phyloP scores from a whole-genome alignment of 257 asterid species.

The Jacaranda copaia region DNA sequence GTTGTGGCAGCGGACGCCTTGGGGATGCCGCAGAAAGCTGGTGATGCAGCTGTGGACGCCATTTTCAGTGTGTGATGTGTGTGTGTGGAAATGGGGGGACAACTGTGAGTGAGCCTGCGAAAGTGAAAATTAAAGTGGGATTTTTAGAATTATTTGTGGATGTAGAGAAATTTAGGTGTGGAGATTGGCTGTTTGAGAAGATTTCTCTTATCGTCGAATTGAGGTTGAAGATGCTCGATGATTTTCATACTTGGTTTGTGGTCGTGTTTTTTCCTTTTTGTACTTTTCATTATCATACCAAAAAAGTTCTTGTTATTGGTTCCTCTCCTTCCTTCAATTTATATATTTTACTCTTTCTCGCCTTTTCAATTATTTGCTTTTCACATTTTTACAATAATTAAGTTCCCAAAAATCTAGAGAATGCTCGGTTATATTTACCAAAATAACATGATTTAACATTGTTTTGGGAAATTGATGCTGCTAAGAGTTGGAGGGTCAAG shows the following conservation, averaged over 20 bases:
- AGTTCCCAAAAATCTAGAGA: no score
- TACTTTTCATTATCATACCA: neutral
- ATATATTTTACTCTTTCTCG: neutral
- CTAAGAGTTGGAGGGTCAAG: no score
- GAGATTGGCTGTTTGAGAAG: constrained; percentile 12
- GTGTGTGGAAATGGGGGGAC: neutral
- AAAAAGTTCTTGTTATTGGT: neutral
- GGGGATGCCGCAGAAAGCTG: constrained; percentile 46
- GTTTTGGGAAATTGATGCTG: no score
- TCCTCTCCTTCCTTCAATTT: neutral
- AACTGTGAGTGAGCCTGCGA: neutral
- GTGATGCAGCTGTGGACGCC: constrained; percentile 65
- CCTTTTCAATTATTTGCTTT: neutral
- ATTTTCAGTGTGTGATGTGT: constrained; percentile 24
- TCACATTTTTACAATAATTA: no score
- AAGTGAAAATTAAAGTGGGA: neutral
- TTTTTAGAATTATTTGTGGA: neutral
- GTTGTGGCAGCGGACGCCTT: constrained; percentile 46
- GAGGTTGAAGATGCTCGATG: constrained; percentile 38
- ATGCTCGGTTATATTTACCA: no score
- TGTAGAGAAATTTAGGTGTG: neutral
- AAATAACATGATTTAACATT: no score
- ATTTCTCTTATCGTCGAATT: constrained; percentile 32
- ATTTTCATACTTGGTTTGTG: neutral
- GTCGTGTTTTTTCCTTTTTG: neutral